phyloP scores from a whole-genome alignment of 208 protist genomes.

The Leishmania tropica region DNA sequence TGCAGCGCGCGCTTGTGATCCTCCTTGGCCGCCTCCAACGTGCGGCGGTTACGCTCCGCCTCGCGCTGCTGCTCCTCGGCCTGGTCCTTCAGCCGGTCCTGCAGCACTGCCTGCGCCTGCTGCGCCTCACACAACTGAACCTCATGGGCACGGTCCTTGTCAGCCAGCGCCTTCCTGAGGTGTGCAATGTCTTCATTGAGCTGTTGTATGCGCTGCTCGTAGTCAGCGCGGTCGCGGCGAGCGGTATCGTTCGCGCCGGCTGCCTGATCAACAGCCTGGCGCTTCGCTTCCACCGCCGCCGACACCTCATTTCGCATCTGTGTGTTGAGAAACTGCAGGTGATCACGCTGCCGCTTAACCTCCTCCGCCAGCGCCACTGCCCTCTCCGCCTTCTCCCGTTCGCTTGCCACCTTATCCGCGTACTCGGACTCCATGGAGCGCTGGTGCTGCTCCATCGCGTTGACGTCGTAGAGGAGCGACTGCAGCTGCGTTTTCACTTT shows the following conservation, averaged over 20 bases:
- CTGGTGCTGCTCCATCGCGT: slow-evolving; percentile 39
- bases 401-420: slow-evolving; percentile 29
- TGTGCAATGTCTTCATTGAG: slow-evolving; percentile 35
- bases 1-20: slow-evolving; percentile 32
- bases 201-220: slow-evolving; percentile 20
- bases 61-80: slow-evolving; percentile 37
- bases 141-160: slow-evolving; percentile 36
- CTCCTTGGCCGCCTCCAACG: slow-evolving; percentile 29
- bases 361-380: slow-evolving; percentile 36
- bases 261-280: slow-evolving; percentile 32
- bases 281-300: slow-evolving; percentile 25
- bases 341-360: slow-evolving; percentile 47
- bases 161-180: slow-evolving; percentile 29
- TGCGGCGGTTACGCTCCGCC: slow-evolving; percentile 26
- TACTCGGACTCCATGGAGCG: slow-evolving; percentile 33
- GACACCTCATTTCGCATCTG: slow-evolving; percentile 45
- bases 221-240: slow-evolving; percentile 19
- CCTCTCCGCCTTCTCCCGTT: slow-evolving; percentile 38
- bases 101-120: slow-evolving; percentile 33
- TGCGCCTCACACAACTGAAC: slow-evolving; percentile 42
- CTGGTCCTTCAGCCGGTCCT: slow-evolving; percentile 37
- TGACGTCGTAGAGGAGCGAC: slow-evolving; percentile 33
- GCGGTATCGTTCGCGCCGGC: slow-evolving; percentile 12
- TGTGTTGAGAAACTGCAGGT: slow-evolving; percentile 49
- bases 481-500: slow-evolving; percentile 40